phyloP scores from a whole-genome alignment of 2,329 filamentous ascomycete genomes.

The Diaporthe ampelina region DNA sequence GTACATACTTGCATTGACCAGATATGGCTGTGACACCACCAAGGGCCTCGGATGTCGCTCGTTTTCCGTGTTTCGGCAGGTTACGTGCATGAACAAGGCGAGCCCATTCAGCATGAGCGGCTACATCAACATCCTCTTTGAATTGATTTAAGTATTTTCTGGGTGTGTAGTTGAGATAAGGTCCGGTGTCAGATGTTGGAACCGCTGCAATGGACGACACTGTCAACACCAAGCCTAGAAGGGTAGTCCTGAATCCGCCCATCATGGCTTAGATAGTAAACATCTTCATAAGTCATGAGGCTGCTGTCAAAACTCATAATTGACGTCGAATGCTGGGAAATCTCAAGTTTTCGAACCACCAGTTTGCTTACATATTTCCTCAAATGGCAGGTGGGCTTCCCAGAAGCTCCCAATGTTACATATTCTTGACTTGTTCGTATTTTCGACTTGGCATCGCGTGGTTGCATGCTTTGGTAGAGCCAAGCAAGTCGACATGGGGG shows the following conservation, averaged over 20 bases:
- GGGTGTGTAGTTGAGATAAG: background rate
- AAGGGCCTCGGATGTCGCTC: background rate
- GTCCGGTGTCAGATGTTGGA: background rate
- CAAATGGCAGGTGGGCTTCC: background rate
- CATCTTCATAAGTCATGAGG: background rate
- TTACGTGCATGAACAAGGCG: background rate
- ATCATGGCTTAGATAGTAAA: background rate
- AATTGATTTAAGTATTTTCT: too few species aligned
- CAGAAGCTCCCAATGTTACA: background rate
- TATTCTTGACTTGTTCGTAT: background rate
- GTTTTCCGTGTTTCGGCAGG: background rate
- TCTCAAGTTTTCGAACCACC: background rate
- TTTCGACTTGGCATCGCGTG: constrained; percentile 12
- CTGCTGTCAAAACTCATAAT: background rate
- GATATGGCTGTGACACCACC: background rate
- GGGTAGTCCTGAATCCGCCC: background rate
- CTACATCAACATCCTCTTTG: constrained; percentile 13
- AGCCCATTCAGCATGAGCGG: background rate
- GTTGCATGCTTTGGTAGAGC: constrained; percentile 6
- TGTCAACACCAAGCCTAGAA: background rate
- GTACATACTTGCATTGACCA: too few species aligned
- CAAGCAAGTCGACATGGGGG: constrained; percentile 1
- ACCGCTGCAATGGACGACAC: background rate
- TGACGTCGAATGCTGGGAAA: background rate
- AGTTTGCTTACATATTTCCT: background rate